Percentiles rank a stretch among this genome's conserved stretches.
Conservation (phyloP, 2,329 filamentous ascomycete genomes). For the Mycocentrospora acerina region DNA sequence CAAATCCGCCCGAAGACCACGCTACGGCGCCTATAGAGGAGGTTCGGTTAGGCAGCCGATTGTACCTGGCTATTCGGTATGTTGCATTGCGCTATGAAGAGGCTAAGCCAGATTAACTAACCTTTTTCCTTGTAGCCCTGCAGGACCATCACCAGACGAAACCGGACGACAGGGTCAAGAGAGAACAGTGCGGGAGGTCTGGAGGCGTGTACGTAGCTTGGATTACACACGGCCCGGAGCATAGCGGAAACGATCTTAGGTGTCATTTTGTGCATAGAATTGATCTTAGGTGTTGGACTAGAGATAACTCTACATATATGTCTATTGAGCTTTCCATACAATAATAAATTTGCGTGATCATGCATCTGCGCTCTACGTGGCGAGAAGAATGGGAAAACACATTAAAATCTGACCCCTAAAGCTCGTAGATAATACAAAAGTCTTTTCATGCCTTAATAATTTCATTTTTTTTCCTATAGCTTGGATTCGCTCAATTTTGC, state of each 20-base stretch:
- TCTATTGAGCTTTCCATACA: no score
- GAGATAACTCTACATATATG: no score
- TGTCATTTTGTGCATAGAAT: no score
- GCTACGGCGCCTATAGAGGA: constrained; percentile 60
- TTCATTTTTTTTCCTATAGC: constrained; percentile 13
- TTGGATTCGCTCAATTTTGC: constrained; percentile 29
- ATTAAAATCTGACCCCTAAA: no score
- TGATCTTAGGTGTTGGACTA: no score
- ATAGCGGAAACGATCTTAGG: constrained; percentile 42
- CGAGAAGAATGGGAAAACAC: no score
- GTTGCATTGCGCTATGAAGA: constrained; percentile 7
- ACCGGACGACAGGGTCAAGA: constrained; percentile 69
- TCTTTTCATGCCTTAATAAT: no score
- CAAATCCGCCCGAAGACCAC: constrained; percentile 65
- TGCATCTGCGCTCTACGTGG: no score
- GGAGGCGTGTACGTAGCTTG: constrained; percentile 66
- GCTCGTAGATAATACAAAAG: no score
- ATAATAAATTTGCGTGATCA: no score
- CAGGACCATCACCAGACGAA: constrained; percentile 62
- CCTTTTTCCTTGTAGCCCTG: constrained; percentile 53
- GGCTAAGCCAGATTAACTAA: neutral
- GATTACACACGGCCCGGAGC: constrained; percentile 68
- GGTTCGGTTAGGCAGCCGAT: constrained; percentile 63
- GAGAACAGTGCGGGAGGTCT: constrained; percentile 69
- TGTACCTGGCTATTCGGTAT: constrained; percentile 70